Percentiles rank a stretch among this genome's conserved stretches.
phyloP scores from a whole-genome alignment of 129 eudicot species.

The Scalesia atractyloides region DNA sequence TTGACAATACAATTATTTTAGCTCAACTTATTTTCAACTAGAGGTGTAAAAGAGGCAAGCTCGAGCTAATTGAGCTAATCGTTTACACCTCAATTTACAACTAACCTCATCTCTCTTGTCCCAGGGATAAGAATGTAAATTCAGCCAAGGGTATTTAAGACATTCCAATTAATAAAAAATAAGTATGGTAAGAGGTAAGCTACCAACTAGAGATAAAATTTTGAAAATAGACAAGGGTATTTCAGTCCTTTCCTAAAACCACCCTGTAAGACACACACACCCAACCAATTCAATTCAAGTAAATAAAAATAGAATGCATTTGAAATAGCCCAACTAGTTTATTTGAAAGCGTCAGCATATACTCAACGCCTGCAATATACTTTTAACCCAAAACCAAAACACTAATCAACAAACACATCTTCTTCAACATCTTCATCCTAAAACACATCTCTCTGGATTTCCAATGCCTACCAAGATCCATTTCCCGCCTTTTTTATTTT shows the following conservation, averaged over 20 bases:
- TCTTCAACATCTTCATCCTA: conserved; percentile 28
- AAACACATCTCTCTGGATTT: conserved; percentile 10
- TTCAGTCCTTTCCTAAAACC: background rate
- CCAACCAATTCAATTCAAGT: conserved; percentile 26
- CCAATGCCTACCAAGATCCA: conserved; percentile 23
- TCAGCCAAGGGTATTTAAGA: background rate
- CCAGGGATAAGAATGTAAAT: background rate
- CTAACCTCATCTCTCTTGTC: background rate
- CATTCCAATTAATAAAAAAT: background rate
- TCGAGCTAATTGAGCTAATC: too few relatives aligned
- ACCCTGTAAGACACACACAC: conserved; percentile 15
- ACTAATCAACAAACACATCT: conserved; percentile 5
- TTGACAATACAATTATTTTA: background rate
- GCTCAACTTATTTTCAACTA: background rate
- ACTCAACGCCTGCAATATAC: conserved; percentile 19
- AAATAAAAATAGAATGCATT: conserved; percentile 12
- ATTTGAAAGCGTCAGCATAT: conserved; percentile 36
- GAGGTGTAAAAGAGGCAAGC: too few relatives aligned
- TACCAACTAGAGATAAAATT: background rate
- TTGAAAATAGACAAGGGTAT: background rate
- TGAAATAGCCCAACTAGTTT: conserved; percentile 30
- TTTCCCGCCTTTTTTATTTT: conserved; percentile 23
- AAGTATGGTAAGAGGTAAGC: background rate
- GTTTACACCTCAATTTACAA: too few relatives aligned
- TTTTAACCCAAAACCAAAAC: conserved; percentile 26